Evolutionary conservation across 768 basidiomycete species (phyloP).

Genomic region (Piloderma croceum): DNA sequence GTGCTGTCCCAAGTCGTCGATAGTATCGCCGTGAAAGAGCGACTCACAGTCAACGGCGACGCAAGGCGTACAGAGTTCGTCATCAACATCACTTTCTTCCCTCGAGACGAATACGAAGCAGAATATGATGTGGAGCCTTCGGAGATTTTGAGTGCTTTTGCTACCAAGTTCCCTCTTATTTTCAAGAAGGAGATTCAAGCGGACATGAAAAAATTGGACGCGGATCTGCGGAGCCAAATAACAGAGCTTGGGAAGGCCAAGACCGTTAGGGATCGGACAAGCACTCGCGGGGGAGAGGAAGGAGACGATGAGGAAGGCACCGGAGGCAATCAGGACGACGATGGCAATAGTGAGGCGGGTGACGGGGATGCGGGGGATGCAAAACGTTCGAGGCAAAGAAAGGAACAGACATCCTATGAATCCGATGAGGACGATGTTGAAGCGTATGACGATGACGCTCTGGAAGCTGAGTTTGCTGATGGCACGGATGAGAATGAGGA

Average conservation of each 20-base stretch:
- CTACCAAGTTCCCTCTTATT: conserved; percentile 66
- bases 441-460: conserved; percentile 48
- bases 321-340: conserved; percentile 44
- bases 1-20: conserved; percentile 87
- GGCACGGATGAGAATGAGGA: conserved; percentile 28
- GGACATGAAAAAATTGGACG: conserved; percentile 83
- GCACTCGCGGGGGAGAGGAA: conserved; percentile 41
- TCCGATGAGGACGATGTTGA: conserved; percentile 54
- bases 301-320: conserved; percentile 54
- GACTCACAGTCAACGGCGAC: conserved; percentile 57
- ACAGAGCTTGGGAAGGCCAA: conserved; percentile 82
- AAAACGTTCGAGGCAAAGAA: conserved; percentile 65
- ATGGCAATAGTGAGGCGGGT: conserved; percentile 69
- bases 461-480: conserved; percentile 61
- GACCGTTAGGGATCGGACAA: conserved; percentile 36
- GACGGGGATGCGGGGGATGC: conserved; percentile 80
- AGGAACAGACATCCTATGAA: conserved; percentile 74
- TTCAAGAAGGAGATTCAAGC: conserved; percentile 81
- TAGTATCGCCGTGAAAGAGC: conserved; percentile 74
- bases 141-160: conserved; percentile 71
- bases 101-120: conserved; percentile 70
- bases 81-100: conserved; percentile 81
- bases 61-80: conserved; percentile 76
- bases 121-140: conserved; percentile 74
- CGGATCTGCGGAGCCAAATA: conserved; percentile 73